Conservation (phyloP, 345 rosid genomes). For the Diplotaxis tenuifolia region DNA sequence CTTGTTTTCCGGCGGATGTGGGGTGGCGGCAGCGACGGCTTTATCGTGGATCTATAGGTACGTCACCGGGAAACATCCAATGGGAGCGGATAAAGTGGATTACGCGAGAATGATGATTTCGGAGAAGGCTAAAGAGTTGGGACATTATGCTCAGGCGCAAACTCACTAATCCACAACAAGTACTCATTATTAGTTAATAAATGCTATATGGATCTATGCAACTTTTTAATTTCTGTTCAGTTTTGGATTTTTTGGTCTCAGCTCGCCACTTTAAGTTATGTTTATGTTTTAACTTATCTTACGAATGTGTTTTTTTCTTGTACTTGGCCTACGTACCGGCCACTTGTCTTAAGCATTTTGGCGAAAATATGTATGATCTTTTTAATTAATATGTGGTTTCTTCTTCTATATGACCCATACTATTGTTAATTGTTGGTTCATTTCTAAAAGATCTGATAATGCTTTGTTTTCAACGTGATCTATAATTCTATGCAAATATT, state of each 20-base stretch:
- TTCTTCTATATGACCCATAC: background rate
- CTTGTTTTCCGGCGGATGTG: conserved; percentile 54
- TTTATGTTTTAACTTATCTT: background rate
- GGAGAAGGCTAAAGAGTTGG: conserved; percentile 56
- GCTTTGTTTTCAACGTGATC: background rate
- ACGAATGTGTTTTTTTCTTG: background rate
- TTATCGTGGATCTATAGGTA: conserved; percentile 67
- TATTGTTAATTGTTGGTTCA: no score
- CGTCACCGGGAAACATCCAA: conserved; percentile 57
- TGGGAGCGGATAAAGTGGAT: conserved; percentile 61
- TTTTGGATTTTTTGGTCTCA: background rate
- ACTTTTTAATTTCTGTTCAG: background rate
- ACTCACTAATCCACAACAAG: conserved; percentile 31
- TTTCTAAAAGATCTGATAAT: background rate
- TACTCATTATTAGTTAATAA: background rate
- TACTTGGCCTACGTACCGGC: background rate
- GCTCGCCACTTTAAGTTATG: background rate
- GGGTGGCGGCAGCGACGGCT: conserved; percentile 52
- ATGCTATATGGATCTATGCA: background rate
- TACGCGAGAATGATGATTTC: conserved; percentile 44
- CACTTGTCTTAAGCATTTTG: background rate
- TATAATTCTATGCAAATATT: no score
- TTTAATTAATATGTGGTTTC: background rate
- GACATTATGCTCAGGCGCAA: conserved; percentile 50
- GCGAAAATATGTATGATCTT: background rate